Evolutionary conservation across 352 stramenopile genomes (phyloP), one percentile per base, ranked within the genome.

Genomic region (Pythium apleroticum): DNA sequence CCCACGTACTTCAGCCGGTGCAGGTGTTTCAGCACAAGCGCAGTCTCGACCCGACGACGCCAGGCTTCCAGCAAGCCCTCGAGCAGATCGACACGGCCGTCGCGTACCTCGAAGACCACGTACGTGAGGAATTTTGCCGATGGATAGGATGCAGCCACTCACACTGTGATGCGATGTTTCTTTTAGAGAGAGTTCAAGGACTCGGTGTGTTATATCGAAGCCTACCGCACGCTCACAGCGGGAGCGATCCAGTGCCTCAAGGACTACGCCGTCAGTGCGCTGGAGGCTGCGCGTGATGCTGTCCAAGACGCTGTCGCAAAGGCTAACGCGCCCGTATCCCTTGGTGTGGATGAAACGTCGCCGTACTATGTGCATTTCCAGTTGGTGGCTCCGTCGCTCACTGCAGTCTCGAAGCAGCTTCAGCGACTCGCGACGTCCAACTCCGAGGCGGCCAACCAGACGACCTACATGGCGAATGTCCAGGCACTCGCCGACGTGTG

Each of bases 361-460:
- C 70, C 81, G 15, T 91, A 85, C 57, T 95, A 95, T 43, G 80
- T 93, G 2, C 79, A 91, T 35, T 91, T 95, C 52, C 78, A 92
- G 58, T 64, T 91, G 17, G 78, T 90, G 8, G 75, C 81, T 15
- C 82, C 84, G 1, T 85, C 82, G 4, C 71, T 92, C 0, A 69
- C 73, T 39, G 78, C 82, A 1, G 79, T 89, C 0, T 72, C 81
- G 3, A 80, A 83, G 55, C 86, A 93, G 33, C 72, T 95, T 5
- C 66, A 88, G 41, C 75, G 84, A 19, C 62, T 90, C 12, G 73
- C 60, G 10, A 68, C 65, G 15, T 68, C 60, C 15, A 68, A 59
- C 22, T 49, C 54, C 22, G 60, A 53, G 20, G 48, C 71, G 1
- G 54, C 68, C 27, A 80, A 77, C 14, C 22, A 61, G 7, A 69